Base-by-base conservation (phyloP, 768 basidiomycete species). In the Vararia minispora region DNA sequence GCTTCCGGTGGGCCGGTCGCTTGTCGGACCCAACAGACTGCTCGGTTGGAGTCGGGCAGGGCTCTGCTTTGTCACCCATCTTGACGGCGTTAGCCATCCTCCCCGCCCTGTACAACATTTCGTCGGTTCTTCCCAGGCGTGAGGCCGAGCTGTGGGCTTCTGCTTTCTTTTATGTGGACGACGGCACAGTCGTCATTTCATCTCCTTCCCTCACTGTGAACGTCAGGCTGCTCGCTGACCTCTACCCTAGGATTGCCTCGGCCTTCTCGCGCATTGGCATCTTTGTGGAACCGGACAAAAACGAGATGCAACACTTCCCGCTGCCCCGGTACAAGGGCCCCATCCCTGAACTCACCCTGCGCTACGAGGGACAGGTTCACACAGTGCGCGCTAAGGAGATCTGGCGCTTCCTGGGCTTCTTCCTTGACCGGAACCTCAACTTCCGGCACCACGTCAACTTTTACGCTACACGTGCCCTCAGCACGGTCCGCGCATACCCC, bases 11-110 rank as follows among this genome's bases (percentile, higher is more conserved):
- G 24, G 40, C 42, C n/a, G 33, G 27, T 3, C 17, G 16, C 6
- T 3, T 37, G 9, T 41, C 42, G 1, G 36, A 31, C 7, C 33
- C 27, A 5, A 33, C 36, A 10, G 33, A 37, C 37, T 18, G 34
- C 5, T 21, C 28, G 5, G 30, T 37, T 8, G 42, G 46, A 3
- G 39, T 47, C 1, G 44, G 46, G 3, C 50, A 51, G 28, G 41
- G 41, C 22, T 21, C 34, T 21, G 12, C 14, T 16, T 17, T 42
- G n/a, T n/a, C n/a, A 14, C 41, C 21, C 35, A 16, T 32, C 6
- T 18, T 32, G n/a, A 8, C 30, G n/a, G 20, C n/a, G 3, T 5
- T 32, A 9, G 30, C 30, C 9, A 11, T 32, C n/a, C 30, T 8
- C 30, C 12, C n/a, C 30, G n/a, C 30, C 10, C 30, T n/a, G n/a